Evolutionary conservation across 2,329 filamentous ascomycete species (phyloP), one percentile per base, ranked within the genome.

Genomic region (Apiospora malaysiana): DNA sequence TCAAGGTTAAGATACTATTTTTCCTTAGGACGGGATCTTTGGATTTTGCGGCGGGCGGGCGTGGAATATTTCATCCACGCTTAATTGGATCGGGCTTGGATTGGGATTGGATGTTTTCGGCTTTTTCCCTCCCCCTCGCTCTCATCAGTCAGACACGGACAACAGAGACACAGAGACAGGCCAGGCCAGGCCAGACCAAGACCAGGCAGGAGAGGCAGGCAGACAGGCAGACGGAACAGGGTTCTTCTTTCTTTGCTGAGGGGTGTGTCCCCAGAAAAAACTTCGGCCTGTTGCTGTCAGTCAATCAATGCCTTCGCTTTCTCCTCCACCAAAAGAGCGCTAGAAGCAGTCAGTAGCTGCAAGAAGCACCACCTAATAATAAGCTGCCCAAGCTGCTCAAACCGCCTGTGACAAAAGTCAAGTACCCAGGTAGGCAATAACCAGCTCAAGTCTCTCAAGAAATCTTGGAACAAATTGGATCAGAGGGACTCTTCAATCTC

Each of bases 21-120:
- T 63, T 63, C 32, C 37, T 32, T 63, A 63, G 56, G 56, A 40
- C 37, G 32, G 56, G 42, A 45, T 45, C 32, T 63, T 59, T 27
- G 51, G 27, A 59, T 59, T 59, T 37, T 21, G 51, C 27, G 27
- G 49, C 27, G 27, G 51, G 51, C 51, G 51, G 51, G 51, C 51
- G 51, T 59, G 51, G 51, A 59, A 63, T 40, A 40, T 63, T 63
- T 63, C 56, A 63, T 63, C 56, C 56, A 63, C 56, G 56, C 32
- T 63, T 63, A 40, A 40, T 63, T 63, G 32, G 18, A 45, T 45
- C 16, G 12, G 42, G 42, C 12, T 45, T 45, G 42, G 40, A 16
- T n/a, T 47, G 21, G 8, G 8, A 40, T n/a, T 63, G 56, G 56
- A 63, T 40, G 56, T 63, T 63, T 63, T 63, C 32, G 56, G 56